These are phyloP conservation scores for Xylaria nigripes DNA, from an alignment of 495 filamentous ascomycete genomes.

Conservation along the genomic window DNA sequence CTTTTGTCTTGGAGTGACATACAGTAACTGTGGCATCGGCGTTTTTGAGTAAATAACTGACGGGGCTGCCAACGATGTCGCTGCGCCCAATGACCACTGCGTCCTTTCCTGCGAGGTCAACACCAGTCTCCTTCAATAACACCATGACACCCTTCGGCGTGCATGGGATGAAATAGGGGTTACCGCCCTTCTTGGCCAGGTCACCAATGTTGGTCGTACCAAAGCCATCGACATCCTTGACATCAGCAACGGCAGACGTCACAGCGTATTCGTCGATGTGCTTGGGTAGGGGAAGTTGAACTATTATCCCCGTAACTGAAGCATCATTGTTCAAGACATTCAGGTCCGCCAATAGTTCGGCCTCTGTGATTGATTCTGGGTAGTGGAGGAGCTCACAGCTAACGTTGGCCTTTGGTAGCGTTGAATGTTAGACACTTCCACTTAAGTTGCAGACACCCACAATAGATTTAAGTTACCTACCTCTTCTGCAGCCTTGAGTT, in stretches of 20 bases:
- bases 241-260: conserved; percentile 80
- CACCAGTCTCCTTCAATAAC: conserved; percentile 71
- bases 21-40: conserved; percentile 94
- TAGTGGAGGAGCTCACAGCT: conserved; percentile 76
- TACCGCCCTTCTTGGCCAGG: conserved; percentile 85
- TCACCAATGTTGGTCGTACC: conserved; percentile 90
- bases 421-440: conserved; percentile 11
- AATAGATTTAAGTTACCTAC: conserved; percentile 36
- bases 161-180: conserved; percentile 82
- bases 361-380: conserved; percentile 70
- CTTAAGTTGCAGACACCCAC: conserved; percentile 4
- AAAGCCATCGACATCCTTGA: conserved; percentile 98
- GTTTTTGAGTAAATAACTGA: conserved; percentile 89
- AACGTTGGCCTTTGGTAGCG: conserved; percentile 65
- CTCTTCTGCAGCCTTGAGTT: conserved; percentile 93
- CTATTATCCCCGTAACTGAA: conserved; percentile 80
- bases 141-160: conserved; percentile 97
- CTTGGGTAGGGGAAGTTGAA: conserved; percentile 82
- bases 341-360: conserved; percentile 76
- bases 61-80: conserved; percentile 94
- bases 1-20: conserved; percentile 81
- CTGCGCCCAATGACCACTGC: conserved; percentile 92
- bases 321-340: conserved; percentile 79
- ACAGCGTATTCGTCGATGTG: conserved; percentile 83
- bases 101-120: conserved; percentile 79